These are phyloP conservation scores for Panicum miliaceum DNA, from an alignment of 176 grass and related monocot genomes.

Conservation along the genomic window DNA sequence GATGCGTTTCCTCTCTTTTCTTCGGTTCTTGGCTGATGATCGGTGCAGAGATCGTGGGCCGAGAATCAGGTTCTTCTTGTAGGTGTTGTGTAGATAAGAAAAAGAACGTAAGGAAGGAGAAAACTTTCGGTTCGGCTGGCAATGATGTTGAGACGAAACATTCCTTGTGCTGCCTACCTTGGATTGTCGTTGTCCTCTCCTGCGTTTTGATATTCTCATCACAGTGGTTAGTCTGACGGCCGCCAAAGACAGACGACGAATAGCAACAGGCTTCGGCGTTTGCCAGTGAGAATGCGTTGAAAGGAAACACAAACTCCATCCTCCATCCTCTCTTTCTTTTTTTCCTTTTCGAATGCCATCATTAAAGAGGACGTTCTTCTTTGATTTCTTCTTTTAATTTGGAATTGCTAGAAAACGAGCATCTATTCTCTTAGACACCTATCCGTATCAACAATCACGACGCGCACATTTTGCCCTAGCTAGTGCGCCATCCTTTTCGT, in stretches of 20 bases:
- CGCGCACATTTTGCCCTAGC: neutral
- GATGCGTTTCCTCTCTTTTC: slow-evolving; percentile 2
- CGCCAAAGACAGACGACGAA: neutral
- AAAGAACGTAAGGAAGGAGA: neutral
- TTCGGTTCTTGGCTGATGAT: slow-evolving; percentile 32
- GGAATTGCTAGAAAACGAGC: neutral
- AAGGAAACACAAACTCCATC: neutral
- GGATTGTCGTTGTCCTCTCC: neutral
- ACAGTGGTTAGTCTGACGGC: slow-evolving; percentile 38
- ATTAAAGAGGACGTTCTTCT: neutral
- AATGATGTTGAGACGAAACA: neutral
- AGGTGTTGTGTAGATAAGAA: slow-evolving; percentile 41
- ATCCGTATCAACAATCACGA: neutral
- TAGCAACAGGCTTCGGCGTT: neutral
- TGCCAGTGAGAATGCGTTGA: neutral
- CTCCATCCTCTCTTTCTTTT: neutral
- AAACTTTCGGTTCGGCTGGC: slow-evolving; percentile 27
- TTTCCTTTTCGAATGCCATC: neutral
- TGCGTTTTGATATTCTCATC: neutral
- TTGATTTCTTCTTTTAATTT: neutral
- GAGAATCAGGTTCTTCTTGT: slow-evolving; percentile 60
- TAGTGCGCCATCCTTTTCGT: neutral
- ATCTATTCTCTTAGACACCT: neutral
- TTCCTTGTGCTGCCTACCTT: neutral
- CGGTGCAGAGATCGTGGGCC: slow-evolving; percentile 33